Evolutionary conservation across 2,329 filamentous ascomycete genomes (phyloP).

Genomic region (Nannizzia gypsea): DNA sequence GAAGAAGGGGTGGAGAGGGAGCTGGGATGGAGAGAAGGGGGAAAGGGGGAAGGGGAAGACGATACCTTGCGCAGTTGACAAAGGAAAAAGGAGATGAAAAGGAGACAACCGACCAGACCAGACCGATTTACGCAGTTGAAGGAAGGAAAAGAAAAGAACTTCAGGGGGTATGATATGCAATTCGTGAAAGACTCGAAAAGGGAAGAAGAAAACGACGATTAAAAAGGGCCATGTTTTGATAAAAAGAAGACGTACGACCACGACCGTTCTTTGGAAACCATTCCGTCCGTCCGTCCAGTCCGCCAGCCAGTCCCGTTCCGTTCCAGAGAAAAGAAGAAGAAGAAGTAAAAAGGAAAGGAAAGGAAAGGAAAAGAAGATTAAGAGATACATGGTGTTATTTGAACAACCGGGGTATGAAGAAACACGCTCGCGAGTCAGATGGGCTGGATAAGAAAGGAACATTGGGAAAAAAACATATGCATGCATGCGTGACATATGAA

Average conservation of each 20-base stretch:
- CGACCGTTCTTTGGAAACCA: not conserved
- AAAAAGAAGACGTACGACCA: constrained; percentile 1
- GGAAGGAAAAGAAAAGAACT: not conserved
- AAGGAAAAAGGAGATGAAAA: not conserved
- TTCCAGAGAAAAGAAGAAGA: not conserved
- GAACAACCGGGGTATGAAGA: not conserved
- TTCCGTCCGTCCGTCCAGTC: not conserved
- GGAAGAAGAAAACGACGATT: constrained; percentile 7
- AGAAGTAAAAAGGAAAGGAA: not conserved
- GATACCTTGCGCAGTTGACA: not conserved
- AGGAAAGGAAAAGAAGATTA: not conserved
- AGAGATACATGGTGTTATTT: not conserved
- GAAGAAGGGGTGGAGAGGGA: no score
- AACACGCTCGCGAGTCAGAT: not conserved
- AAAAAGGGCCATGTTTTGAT: no score
- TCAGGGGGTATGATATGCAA: no score
- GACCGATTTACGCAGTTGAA: not conserved
- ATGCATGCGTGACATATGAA: constrained; percentile 5
- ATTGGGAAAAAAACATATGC: not conserved
- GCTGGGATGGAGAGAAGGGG: not conserved
- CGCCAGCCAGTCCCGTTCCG: not conserved
- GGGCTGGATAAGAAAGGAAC: not conserved
- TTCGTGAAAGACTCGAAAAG: not conserved
- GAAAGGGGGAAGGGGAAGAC: not conserved
- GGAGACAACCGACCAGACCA: not conserved